Evolutionary conservation across 352 stramenopile species (phyloP), one percentile per base, ranked within the genome.

Genomic region (Blastocystis sp.): DNA sequence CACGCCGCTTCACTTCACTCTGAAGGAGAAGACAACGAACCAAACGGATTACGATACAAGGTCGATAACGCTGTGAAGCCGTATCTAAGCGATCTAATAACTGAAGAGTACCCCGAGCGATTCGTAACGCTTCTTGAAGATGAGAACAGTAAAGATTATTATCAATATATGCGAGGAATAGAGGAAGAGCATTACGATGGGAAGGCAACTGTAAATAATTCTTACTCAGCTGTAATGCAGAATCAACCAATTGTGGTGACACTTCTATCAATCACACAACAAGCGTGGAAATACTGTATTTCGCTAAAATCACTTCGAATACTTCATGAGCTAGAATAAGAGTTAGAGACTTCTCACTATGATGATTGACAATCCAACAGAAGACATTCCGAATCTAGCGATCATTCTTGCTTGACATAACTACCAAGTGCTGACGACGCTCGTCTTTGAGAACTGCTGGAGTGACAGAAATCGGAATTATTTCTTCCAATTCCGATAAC

Each of bases 331-430:
- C n/a, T 33, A 81, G 53, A 19, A 81, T 40, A 0, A 81, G 11
- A 15, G 70, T 30, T 4, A 51, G 2, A 27, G 44, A n/a, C 1
- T 40, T 24, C 0, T 27, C 11, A 48, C 35, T 27, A 27, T 17
- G 24, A 40, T 81, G 70, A 17, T 13, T 33, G 48, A 64, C 40
- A 27, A 44, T 42, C 70, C 70, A 81, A 27, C 33, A 54, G 27
- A 59, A 81, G 7, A 81, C 27, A 11, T 81, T 59, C 22, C 70
- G 70, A 81, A 81, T 64, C 70, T 81, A 64, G 1, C 17, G 4
- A 3, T 64, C 2, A 33, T 30, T n/a, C 7, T 27, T 15, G 24
- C 9, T 35, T 4, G 24, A n/a, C 4, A 0, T 27, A 37, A 22
- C 24, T 15, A 81, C 70, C 11, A 42, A n/a, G 24, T 81, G 70